Conservation (phyloP, 2,329 filamentous ascomycete species). For the Trichoderma sp. region DNA sequence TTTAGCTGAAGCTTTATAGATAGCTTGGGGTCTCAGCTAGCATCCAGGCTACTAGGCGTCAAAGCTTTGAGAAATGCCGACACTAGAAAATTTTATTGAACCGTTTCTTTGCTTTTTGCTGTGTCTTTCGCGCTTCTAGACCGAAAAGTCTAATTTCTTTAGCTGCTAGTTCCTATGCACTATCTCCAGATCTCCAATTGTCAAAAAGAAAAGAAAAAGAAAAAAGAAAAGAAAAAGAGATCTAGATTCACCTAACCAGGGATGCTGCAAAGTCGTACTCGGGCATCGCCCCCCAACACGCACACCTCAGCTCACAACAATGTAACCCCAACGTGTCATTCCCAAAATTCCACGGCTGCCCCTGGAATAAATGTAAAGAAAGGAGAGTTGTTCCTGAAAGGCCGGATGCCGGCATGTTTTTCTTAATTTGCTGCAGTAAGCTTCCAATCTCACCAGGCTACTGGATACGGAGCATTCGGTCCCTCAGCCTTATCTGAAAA, state of each 20-base stretch:
- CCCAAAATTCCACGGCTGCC: neutral
- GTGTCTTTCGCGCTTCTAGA: neutral
- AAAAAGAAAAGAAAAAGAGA: neutral
- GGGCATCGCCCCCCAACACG: neutral
- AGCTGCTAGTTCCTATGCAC: neutral
- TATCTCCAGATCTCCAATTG: neutral
- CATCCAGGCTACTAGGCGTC: neutral
- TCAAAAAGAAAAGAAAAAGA: neutral
- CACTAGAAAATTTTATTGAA: conserved; percentile 18
- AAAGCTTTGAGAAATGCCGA: neutral
- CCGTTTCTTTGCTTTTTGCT: neutral
- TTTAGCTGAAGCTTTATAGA: neutral
- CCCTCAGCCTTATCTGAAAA: conserved; percentile 1
- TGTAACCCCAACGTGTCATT: conserved; percentile 8
- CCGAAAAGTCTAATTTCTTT: neutral
- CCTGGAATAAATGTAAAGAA: neutral
- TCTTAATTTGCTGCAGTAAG: neutral
- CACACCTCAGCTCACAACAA: neutral
- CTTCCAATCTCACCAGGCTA: neutral
- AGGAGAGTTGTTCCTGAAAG: neutral
- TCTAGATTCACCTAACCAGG: neutral
- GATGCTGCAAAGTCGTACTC: neutral
- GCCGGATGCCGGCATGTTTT: neutral
- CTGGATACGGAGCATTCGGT: neutral
- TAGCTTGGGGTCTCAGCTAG: neutral